phyloP scores from a whole-genome alignment of 192 early-diverging fungal genomes.

The Coemansia sp. region DNA sequence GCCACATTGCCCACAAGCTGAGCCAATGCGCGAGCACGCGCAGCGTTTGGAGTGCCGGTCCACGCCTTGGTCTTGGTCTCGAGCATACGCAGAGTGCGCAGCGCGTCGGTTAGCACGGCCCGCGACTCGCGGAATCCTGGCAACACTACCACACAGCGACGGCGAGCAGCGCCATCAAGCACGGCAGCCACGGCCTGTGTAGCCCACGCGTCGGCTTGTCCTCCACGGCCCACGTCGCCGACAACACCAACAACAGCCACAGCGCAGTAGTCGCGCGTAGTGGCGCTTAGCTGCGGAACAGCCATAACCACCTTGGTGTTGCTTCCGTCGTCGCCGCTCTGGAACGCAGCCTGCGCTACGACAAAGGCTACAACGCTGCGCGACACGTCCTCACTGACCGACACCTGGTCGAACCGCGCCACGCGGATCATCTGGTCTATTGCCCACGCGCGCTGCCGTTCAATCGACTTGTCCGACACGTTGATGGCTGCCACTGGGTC shows the following conservation, averaged over 20 bases:
- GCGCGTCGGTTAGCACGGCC: conserved; percentile 14
- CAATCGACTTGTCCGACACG: conserved; percentile 34
- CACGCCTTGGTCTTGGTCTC: conserved; percentile 6
- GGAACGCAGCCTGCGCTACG: conserved; percentile 75
- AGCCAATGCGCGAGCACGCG: conserved; percentile 40
- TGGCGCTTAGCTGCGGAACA: conserved; percentile 61
- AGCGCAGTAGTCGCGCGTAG: conserved; percentile 65
- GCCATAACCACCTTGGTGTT: conserved; percentile 51
- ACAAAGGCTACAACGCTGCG: conserved; percentile 68
- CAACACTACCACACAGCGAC: conserved; percentile 15
- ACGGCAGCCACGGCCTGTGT: conserved; percentile 22
- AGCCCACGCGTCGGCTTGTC: conserved; percentile 25
- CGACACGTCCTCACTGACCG: conserved; percentile 80
- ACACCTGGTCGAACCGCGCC: conserved; percentile 71
- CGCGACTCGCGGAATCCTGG: conserved; percentile 17
- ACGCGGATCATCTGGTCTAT: conserved; percentile 82
- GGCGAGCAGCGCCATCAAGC: conserved; percentile 24
- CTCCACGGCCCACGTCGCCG: conserved; percentile 62
- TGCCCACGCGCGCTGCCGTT: conserved; percentile 75
- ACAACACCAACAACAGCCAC: conserved; percentile 67
- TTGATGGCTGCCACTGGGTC: conserved; percentile 41
- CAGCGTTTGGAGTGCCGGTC: conserved; percentile 11
- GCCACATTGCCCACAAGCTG: conserved; percentile 42
- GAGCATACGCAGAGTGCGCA: conserved; percentile 22
- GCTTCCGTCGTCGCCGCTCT: conserved; percentile 41